Evolutionary conservation across 306 rosid species (phyloP), one percentile per base, ranked within the genome.

Genomic region (Medicago truncatula): DNA sequence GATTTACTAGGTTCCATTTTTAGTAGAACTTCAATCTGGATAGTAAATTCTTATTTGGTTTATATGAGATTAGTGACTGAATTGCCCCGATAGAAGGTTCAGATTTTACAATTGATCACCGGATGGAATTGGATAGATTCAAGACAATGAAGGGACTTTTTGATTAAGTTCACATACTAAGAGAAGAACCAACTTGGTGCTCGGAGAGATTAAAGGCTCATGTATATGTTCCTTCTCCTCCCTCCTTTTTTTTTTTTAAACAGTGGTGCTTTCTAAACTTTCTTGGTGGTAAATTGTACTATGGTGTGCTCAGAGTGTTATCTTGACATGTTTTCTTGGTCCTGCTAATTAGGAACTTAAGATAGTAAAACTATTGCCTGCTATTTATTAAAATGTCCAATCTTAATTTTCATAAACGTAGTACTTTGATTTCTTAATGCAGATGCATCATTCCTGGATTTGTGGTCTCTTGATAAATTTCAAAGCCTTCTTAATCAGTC

Each of bases 381-480:
- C 25, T 63, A 15, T 50, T 43, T 43, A 38, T 44, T 31, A 67
- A 47, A 67, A 71, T 41, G 5, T 73, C 44, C 15, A 23, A 34
- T 54, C 50, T 73, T 73, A 66, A 57, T 61, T 76, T 72, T 63
- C 70, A 54, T 75, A 54, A 49, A 38, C 66, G 39, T 34, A 57
- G 18, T 61, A 47, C 70, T 75, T 74, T 8, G 41, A 23, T 70
- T 74, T 78, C 75, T 67, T 74, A 64, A 80, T 80, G 85, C 89
- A 92, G 98, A 92, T 89, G 96, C 98, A 67, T 87, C 98, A 57
- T 92, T 90, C 88, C 83, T 92, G 83, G 98, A 92, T 67, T 80
- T 88, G 92, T 92, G 96, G 98, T 92, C 98, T 15, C 90, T 92
- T 63, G 94, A 92, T 74, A 91, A 92, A 83, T 92, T 92, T 85